Evolutionary conservation across 495 filamentous ascomycete genomes (phyloP), one percentile per base, ranked within the genome.

Genomic region (Penicillium maclennaniae): DNA sequence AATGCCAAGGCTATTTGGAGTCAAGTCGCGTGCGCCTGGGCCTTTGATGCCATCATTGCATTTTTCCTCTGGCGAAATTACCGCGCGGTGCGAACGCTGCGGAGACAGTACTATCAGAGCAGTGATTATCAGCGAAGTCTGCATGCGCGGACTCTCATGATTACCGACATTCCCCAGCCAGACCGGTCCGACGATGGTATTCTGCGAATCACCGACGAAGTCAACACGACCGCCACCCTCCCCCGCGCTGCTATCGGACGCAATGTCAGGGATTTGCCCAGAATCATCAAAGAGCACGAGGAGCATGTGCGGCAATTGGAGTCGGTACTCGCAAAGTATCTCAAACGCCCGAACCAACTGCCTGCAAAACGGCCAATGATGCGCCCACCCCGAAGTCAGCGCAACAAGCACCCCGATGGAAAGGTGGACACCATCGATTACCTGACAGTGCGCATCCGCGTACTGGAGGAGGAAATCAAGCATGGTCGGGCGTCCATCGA

Each of bases 401-500:
- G 86, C 49, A 58, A 45, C 19, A 70, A 74, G 20, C 55, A 68
- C 10, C 62, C 62, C 3, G 54, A 55, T 28, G 63, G 62, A 16
- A 89, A 88, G 62, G 81, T 97, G 23, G 93, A 98, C 59, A 89
- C 95, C 12, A 97, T 98, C 61, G 89, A 96, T 56, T 97, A 95
- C 60, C 77, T 96, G 43, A 95, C 91, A 0, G 81, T 86, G 39
- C 85, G 91, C 12, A 96, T 98, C 61, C 81, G 83, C 44, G 77
- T 87, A 17, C 75, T 98, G 41, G 92, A 97, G 70, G 71, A 83
- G 20, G 81, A 92, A 62, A 91, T 98, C 63, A 87, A 88, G 62
- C 84, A 91, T 49, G 85, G 89, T 1, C 83, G 93, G 19, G 80
- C 83, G 14, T 84, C 82, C 3, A 83, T 97, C 34, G 92, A 97